Conservation (phyloP, 208 protist genomes). For the Trypanosoma vivax region DNA sequence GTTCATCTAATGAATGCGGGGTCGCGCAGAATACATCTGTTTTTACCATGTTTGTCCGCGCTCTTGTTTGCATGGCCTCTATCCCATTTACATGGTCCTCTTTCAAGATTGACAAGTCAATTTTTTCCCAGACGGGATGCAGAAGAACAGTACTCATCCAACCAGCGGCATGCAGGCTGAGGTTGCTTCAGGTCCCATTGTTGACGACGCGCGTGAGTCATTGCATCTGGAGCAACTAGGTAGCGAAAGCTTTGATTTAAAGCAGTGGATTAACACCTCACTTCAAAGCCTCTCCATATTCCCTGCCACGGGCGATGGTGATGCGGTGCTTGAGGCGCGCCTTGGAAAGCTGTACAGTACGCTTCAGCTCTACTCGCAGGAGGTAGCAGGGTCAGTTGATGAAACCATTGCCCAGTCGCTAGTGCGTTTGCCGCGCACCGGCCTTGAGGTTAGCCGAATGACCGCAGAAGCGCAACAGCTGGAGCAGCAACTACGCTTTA, state of each 20-base stretch:
- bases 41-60: no score
- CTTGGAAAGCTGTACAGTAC: conserved; percentile 35
- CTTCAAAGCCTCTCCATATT: conserved; percentile 9
- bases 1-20: no score
- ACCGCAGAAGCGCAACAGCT: conserved; percentile 43
- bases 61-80: no score
- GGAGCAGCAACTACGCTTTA: conserved; percentile 32
- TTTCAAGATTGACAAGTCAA: no score
- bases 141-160: no score
- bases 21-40: no score
- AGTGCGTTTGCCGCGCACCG: conserved; percentile 58
- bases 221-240: conserved; percentile 14
- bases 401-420: conserved; percentile 58
- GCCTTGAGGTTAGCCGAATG: conserved; percentile 68
- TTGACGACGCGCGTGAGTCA: background rate
- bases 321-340: conserved; percentile 27
- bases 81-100: no score
- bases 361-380: conserved; percentile 48
- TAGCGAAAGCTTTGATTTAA: conserved; percentile 33
- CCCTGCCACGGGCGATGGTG: background rate
- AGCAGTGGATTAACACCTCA: conserved; percentile 49
- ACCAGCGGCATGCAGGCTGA: background rate
- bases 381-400: conserved; percentile 42
- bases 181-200: background rate
- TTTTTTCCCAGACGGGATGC: no score